These are phyloP conservation scores for Kokia cookei DNA, from an alignment of 441 rosid species.

Conservation along the genomic window DNA sequence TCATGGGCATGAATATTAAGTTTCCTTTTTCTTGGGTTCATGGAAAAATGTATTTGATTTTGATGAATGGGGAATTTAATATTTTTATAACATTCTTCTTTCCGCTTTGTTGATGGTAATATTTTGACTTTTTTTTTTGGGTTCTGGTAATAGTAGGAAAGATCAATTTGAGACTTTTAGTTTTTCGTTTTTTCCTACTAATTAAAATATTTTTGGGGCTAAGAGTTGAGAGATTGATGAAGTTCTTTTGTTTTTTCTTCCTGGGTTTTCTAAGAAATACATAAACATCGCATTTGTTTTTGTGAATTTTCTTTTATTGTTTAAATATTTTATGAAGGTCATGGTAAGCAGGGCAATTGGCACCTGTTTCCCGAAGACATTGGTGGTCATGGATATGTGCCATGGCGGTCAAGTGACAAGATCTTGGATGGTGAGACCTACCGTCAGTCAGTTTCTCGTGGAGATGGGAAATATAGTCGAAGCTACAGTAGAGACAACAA, in stretches of 20 bases:
- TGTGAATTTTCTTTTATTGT: constrained; percentile 19
- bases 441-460: constrained; percentile 48
- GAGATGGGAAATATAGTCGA: constrained; percentile 72
- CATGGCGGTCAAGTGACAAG: constrained; percentile 56
- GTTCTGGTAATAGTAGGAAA: too few species aligned
- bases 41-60: neutral
- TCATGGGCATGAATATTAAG: neutral
- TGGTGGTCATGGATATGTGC: constrained; percentile 51
- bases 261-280: constrained; percentile 2
- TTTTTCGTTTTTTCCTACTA: too few species aligned
- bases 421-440: constrained; percentile 59
- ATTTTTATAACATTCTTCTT: too few species aligned
- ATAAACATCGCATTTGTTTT: constrained; percentile 10
- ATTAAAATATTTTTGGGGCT: neutral
- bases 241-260: neutral
- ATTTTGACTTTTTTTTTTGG: neutral
- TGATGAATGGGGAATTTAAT: neutral
- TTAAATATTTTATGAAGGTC: constrained; percentile 59
- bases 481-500: constrained; percentile 43
- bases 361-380: constrained; percentile 59
- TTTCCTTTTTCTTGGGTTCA: neutral
- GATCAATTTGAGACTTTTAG: too few species aligned
- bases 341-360: constrained; percentile 91
- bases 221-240: neutral
- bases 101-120: too few species aligned